Evolutionary conservation across 1,284 basidiomycete genomes (phyloP).

Genomic region (Heterobasidion occidentale): DNA sequence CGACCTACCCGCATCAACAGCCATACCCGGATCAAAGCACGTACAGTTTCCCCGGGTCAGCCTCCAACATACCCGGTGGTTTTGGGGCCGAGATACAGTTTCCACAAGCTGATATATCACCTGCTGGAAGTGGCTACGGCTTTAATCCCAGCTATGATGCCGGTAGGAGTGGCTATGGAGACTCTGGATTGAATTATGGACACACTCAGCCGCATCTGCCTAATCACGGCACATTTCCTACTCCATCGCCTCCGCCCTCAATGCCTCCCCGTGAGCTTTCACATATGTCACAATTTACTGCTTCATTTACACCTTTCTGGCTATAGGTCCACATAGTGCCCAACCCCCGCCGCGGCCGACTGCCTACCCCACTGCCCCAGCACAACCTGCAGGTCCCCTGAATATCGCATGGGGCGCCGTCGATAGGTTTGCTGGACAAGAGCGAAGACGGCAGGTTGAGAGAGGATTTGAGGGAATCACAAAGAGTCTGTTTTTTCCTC

Average conservation of each 20-base stretch:
- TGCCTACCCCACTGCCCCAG: not conserved
- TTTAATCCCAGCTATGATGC: not conserved
- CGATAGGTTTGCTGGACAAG: constrained; percentile 18
- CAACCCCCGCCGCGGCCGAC: constrained; percentile 3
- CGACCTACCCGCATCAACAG: not conserved
- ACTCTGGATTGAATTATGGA: not conserved
- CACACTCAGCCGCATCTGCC: not conserved
- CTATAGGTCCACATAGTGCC: not conserved
- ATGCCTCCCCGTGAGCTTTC: not conserved
- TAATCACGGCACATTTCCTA: not conserved
- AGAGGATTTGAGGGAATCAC: constrained; percentile 12
- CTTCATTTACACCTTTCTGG: not conserved
- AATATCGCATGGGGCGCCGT: constrained; percentile 14
- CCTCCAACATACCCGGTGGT: not conserved
- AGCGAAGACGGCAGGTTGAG: constrained; percentile 16
- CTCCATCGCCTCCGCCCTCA: not conserved
- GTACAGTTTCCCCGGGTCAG: not conserved
- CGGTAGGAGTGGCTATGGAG: not conserved
- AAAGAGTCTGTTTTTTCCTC: constrained; percentile 15
- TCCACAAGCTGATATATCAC: not conserved
- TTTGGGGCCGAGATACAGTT: not conserved
- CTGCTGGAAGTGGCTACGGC: not conserved
- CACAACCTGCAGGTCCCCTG: not conserved
- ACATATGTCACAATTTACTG: not conserved
- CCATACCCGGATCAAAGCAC: not conserved